phyloP scores from a whole-genome alignment of 306 rosid species.

The Hippophae gyantsensis region DNA sequence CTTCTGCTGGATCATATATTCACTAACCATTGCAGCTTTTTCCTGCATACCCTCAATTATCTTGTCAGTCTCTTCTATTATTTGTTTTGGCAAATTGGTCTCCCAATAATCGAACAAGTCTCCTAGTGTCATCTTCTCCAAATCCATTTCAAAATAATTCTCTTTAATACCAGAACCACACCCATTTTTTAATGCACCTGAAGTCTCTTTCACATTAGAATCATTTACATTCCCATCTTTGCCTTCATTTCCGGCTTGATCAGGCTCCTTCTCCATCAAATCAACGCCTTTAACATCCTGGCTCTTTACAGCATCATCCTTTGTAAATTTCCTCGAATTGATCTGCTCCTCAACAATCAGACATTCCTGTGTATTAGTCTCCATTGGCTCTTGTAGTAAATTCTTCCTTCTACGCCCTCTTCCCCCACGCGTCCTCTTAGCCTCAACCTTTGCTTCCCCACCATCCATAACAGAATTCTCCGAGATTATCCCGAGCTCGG shows the following conservation, averaged over 20 bases:
- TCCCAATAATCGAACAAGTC: neutral
- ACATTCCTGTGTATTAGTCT: conserved; percentile 6
- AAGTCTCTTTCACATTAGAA: conserved; percentile 13
- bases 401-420: conserved; percentile 25
- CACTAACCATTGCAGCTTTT: neutral
- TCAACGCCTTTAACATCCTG: neutral
- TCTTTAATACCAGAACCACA: neutral
- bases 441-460: conserved; percentile 26
- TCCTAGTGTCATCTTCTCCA: neutral
- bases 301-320: neutral
- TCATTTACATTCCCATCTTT: conserved; percentile 12
- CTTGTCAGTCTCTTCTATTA: neutral
- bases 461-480: conserved; percentile 18
- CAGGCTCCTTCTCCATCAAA: neutral
- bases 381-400: conserved; percentile 8
- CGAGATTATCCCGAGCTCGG: neutral
- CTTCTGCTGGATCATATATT: neutral
- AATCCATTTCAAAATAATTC: neutral
- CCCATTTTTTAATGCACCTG: neutral
- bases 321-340: conserved; percentile 3
- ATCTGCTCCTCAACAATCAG: conserved; percentile 1
- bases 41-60: neutral
- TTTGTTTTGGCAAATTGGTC: neutral
- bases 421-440: conserved; percentile 20
- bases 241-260: conserved; percentile 9